phyloP scores from a whole-genome alignment of 257 asterid genomes.

The Nicotiana paniculata region DNA sequence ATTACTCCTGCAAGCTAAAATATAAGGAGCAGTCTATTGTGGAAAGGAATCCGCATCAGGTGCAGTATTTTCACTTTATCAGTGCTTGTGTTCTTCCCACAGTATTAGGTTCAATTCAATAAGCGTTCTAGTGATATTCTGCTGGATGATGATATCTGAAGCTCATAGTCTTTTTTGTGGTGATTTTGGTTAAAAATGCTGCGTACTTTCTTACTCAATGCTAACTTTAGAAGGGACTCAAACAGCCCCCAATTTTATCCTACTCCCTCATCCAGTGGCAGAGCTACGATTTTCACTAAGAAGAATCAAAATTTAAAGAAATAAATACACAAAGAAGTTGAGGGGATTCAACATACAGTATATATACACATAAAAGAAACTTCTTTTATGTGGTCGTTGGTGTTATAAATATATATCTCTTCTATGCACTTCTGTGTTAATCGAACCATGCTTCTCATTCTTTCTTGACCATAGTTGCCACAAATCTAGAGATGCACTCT shows the following conservation, averaged over 20 bases:
- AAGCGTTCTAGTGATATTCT: not conserved
- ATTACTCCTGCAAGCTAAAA: conserved; percentile 14
- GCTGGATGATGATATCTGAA: not conserved
- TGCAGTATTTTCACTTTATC: not conserved
- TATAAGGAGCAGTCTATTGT: conserved; percentile 17
- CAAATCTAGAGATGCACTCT: no score
- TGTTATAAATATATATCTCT: not conserved
- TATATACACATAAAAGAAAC: not conserved
- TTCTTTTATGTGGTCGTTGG: not conserved
- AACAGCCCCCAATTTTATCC: not conserved
- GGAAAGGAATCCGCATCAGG: conserved; percentile 18
- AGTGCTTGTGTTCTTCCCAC: not conserved
- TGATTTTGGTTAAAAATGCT: not conserved
- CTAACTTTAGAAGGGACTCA: not conserved
- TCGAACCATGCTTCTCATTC: no score
- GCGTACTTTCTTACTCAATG: not conserved
- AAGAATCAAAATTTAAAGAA: no score
- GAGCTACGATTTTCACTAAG: no score
- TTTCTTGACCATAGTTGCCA: no score
- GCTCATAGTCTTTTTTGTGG: not conserved
- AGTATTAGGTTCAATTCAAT: not conserved
- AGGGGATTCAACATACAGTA: no score
- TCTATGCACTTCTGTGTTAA: not conserved
- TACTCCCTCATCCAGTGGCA: not conserved
- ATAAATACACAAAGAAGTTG: no score